phyloP scores from a whole-genome alignment of 1,139 yeast species.

The Geotrichum cucujoidarum region DNA sequence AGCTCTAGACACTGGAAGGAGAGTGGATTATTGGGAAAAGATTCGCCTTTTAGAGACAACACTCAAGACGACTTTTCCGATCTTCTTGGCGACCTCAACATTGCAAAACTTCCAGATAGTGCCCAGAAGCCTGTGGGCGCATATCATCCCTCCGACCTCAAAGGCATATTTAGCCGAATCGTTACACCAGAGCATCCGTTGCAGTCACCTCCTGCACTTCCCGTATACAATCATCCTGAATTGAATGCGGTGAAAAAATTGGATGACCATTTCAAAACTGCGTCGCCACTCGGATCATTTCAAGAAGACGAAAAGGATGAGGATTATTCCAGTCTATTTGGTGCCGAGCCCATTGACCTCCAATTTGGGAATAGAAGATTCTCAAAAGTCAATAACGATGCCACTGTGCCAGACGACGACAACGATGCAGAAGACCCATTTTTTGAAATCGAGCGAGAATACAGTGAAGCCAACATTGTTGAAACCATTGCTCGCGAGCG shows the following conservation, averaged over 20 bases:
- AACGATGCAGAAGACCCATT: constrained; percentile 32
- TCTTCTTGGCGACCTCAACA: constrained; percentile 29
- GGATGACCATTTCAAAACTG: background rate
- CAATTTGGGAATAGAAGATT: constrained; percentile 2
- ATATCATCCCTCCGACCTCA: constrained; percentile 11
- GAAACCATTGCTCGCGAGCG: constrained; percentile 29
- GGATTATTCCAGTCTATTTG: constrained; percentile 25
- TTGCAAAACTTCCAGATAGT: constrained; percentile 21
- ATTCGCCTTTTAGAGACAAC: constrained; percentile 24
- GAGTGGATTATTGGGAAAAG: constrained; percentile 17
- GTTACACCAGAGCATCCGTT: background rate
- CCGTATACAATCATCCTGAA: background rate
- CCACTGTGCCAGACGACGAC: constrained; percentile 17
- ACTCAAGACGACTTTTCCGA: constrained; percentile 30
- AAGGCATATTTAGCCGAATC: constrained; percentile 2
- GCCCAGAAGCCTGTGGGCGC: constrained; percentile 2
- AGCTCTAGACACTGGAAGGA: constrained; percentile 2
- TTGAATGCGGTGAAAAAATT: background rate
- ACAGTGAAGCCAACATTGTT: constrained; percentile 24
- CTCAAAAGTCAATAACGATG: background rate
- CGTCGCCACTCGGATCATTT: constrained; percentile 9
- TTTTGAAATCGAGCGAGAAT: constrained; percentile 27
- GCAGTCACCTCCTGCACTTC: background rate
- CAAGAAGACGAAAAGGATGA: constrained; percentile 25
- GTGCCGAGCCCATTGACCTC: constrained; percentile 2